These are phyloP conservation scores for Penicillium odoratum DNA, from an alignment of 495 filamentous ascomycete genomes.

Conservation along the genomic window DNA sequence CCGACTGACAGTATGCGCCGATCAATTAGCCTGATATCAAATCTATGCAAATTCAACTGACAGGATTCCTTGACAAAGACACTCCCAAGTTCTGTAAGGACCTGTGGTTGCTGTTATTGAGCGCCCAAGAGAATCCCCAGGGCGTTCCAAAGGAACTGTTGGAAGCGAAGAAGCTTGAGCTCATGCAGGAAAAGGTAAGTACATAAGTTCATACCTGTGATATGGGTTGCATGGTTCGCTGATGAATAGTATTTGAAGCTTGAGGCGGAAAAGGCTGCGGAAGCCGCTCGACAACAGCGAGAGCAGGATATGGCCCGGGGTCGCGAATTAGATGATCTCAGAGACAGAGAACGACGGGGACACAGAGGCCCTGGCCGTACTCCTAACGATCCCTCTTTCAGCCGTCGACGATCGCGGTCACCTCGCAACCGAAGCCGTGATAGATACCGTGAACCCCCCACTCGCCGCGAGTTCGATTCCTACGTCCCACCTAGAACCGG, in stretches of 20 bases:
- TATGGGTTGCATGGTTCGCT: not conserved
- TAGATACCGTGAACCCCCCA: slow-evolving; percentile 51
- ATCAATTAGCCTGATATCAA: slow-evolving; percentile 86
- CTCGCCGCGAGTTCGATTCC: slow-evolving; percentile 55
- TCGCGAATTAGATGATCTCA: slow-evolving; percentile 61
- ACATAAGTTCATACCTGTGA: slow-evolving; percentile 34
- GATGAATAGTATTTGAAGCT: slow-evolving; percentile 50
- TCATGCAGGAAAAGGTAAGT: slow-evolving; percentile 86
- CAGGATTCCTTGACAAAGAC: slow-evolving; percentile 92
- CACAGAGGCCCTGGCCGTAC: slow-evolving; percentile 53
- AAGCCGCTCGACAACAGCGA: slow-evolving; percentile 67
- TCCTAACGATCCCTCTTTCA: slow-evolving; percentile 32
- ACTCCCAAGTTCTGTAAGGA: slow-evolving; percentile 90
- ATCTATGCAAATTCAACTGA: slow-evolving; percentile 87
- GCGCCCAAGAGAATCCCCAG: slow-evolving; percentile 82
- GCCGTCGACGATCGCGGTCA: slow-evolving; percentile 60
- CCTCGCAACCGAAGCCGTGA: slow-evolving; percentile 55
- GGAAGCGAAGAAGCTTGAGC: slow-evolving; percentile 92
- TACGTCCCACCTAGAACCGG: slow-evolving; percentile 52
- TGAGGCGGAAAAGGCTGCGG: slow-evolving; percentile 79
- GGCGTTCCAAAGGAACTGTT: slow-evolving; percentile 93
- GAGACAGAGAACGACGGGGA: slow-evolving; percentile 71
- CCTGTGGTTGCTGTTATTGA: slow-evolving; percentile 86
- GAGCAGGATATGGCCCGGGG: slow-evolving; percentile 63
- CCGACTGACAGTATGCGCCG: slow-evolving; percentile 14